A percentile compares a stretch with the other conserved stretches of the same genome.
Conservation (phyloP, 768 basidiomycete genomes). For the Hygrocybe coccinea region DNA sequence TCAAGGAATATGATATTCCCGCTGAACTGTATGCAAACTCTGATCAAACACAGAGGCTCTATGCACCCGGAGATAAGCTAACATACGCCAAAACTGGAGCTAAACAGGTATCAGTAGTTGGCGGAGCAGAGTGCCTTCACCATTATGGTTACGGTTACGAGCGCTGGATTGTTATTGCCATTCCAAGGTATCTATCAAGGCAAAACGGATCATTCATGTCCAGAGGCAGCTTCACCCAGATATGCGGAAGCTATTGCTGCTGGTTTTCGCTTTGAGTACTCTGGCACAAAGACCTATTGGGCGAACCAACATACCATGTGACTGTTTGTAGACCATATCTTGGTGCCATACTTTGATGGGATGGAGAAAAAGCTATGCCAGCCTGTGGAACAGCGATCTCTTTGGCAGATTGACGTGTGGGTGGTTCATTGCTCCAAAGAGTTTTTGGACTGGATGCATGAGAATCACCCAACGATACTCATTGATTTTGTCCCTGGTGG, state of each 20-base stretch:
- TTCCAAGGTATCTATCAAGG: no score
- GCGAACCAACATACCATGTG: constrained; percentile 24
- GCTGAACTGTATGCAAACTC: no score
- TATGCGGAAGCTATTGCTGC: constrained; percentile 19
- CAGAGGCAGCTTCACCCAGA: constrained; percentile 7
- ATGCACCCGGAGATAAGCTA: neutral
- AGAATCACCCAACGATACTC: constrained; percentile 25
- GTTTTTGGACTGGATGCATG: constrained; percentile 27
- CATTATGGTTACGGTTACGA: constrained; percentile 29
- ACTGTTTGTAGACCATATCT: constrained; percentile 24
- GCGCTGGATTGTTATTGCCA: constrained; percentile 30
- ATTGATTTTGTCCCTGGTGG: constrained; percentile 24
- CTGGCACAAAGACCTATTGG: constrained; percentile 2
- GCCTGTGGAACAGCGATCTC: constrained; percentile 16
- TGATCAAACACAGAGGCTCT: no score
- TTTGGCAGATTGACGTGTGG: constrained; percentile 25
- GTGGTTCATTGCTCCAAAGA: constrained; percentile 30
- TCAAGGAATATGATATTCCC: neutral
- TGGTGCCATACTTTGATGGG: constrained; percentile 27
- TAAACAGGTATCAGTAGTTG: neutral
- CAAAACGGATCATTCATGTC: constrained; percentile 19
- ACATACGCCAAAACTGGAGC: neutral
- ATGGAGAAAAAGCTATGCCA: constrained; percentile 15
- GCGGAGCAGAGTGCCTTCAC: constrained; percentile 44
- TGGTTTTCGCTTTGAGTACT: constrained; percentile 12